Evolutionary conservation across 176 grass and related monocot species (phyloP), one percentile per base, ranked within the genome.

Genomic region (Eragrostis nindensis): DNA sequence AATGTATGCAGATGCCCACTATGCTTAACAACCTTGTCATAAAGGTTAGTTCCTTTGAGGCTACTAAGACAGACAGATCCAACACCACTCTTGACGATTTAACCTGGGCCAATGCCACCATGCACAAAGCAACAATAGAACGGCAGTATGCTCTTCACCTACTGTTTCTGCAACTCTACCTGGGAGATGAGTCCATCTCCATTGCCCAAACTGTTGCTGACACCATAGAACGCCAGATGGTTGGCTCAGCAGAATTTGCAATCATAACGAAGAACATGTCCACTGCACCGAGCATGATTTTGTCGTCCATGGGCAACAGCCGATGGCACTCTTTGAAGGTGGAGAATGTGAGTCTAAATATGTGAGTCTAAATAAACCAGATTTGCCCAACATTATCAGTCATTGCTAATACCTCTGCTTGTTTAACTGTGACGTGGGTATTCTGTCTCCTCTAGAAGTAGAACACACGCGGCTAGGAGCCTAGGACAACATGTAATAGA

Each of bases 11-110:
- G 9, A 24, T 44, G 5, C 19, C 66, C 1, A 43, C 18, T 67
- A 67, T 67, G 64, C 22, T 70, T 11, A 25, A 13, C 44, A 70
- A 70, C 8, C 67, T 70, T 46, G 67, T 70, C 11, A 46, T 70
- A 46, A 46, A 70, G 5, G 42, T 70, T 70, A 43, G 12, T 70
- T 70, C 22, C n/a, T 70, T 45, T 36, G 32, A 36, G 32, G 41
- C 67, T 67, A 39, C 11, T 26, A 46, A 46, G 32, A 4, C 8
- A 6, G 13, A 45, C 5, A 69, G 11, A 13, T 44, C 67, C 12
- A 26, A 46, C 1, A 16, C 16, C 67, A 70, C 42, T 5, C 5
- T 46, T 0, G 42, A 46, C 44, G 40, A 68, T 24, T 68, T 68
- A 5, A 0, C 10, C 21, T 39, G 5, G 5, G 40, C 40, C 21